These are phyloP conservation scores for Rhizopogon sp. DNA, from an alignment of 768 basidiomycete genomes.

Conservation along the genomic window DNA sequence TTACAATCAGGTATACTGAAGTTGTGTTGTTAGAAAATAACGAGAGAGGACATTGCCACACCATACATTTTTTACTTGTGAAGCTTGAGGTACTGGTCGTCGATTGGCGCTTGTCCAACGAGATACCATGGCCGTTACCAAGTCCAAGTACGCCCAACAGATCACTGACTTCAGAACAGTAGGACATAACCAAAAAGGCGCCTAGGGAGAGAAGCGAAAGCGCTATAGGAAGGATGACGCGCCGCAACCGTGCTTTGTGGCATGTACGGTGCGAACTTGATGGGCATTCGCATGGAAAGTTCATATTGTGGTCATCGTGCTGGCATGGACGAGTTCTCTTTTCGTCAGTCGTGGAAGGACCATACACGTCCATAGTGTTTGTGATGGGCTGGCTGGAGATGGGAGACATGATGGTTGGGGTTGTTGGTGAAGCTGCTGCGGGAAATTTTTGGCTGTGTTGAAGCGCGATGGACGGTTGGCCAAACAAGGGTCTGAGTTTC, in stretches of 20 bases:
- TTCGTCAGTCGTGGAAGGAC: constrained; percentile 3
- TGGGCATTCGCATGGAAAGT: constrained; percentile 14
- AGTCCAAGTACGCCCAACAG: constrained; percentile 16
- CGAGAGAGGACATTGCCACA: constrained; percentile 9
- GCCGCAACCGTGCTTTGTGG: constrained; percentile 26
- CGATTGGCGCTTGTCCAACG: constrained; percentile 23
- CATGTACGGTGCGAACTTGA: constrained; percentile 25
- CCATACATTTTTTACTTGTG: constrained; percentile 35
- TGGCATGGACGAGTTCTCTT: constrained; percentile 20
- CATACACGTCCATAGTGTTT: constrained; percentile 16
- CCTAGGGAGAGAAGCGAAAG: constrained; percentile 27
- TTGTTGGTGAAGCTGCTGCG: background rate
- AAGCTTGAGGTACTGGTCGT: constrained; percentile 25
- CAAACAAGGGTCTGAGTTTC: too few relatives aligned
- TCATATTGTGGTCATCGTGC: constrained; percentile 11
- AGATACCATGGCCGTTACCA: constrained; percentile 26
- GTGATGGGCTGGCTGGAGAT: constrained; percentile 23
- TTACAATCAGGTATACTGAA: constrained; percentile 56
- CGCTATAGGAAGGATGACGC: constrained; percentile 31
- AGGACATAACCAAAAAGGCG: constrained; percentile 24
- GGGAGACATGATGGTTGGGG: constrained; percentile 15
- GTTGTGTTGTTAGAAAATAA: background rate
- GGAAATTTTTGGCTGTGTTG: too few relatives aligned
- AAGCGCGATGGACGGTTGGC: too few relatives aligned
- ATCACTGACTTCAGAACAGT: constrained; percentile 23